Conservation (phyloP, 768 basidiomycete genomes). For the Lanmaoa pseudosensibilis region DNA sequence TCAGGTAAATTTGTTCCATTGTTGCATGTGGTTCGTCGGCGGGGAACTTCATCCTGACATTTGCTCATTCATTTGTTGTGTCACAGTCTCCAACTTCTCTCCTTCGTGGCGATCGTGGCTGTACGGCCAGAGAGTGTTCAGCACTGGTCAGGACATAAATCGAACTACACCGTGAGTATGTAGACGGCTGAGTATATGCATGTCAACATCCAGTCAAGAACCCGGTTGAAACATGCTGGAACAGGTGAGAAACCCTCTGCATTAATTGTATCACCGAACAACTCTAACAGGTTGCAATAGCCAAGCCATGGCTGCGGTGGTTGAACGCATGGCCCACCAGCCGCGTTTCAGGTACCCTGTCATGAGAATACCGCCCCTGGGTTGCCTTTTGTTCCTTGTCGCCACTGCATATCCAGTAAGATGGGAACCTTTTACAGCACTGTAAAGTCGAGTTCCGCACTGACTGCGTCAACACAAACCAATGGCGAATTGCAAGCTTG, state of each 20-base stretch:
- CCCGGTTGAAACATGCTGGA: no score
- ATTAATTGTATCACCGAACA: not conserved
- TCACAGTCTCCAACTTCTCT: not conserved
- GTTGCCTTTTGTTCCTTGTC: not conserved
- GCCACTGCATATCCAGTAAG: not conserved
- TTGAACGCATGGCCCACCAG: not conserved
- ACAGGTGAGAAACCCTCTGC: not conserved
- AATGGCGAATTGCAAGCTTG: not conserved
- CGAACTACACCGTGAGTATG: not conserved
- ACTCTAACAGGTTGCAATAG: not conserved
- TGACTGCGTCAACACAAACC: not conserved
- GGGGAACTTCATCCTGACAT: not conserved
- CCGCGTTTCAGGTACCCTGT: not conserved
- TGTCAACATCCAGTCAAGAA: not conserved
- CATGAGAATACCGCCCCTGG: no score
- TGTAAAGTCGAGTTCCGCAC: not conserved
- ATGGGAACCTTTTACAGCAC: no score
- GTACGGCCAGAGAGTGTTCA: not conserved
- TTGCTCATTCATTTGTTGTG: not conserved
- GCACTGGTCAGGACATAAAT: not conserved
- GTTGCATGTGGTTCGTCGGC: not conserved
- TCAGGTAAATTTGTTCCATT: not conserved
- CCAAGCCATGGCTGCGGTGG: not conserved
- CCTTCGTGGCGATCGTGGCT: not conserved
- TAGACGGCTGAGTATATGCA: not conserved